Evolutionary conservation across 768 basidiomycete genomes (phyloP), one percentile per base, ranked within the genome.

Genomic region (Royoungia palumana): DNA sequence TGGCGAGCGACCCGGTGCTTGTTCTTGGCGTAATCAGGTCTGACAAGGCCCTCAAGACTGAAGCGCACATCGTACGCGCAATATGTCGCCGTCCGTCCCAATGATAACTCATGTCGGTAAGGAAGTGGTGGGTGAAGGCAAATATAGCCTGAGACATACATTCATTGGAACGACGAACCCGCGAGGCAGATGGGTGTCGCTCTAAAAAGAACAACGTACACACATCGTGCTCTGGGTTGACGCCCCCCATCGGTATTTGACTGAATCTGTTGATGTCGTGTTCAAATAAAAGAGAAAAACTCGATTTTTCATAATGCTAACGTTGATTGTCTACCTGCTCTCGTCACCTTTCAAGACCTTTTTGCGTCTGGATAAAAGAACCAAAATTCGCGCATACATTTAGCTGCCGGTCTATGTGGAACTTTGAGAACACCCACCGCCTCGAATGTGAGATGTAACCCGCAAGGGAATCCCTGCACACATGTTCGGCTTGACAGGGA

Each of bases 101-200:
- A 87, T 85, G 56, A 87, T 82, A 45, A 85, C 72, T 59, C 82
- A 87, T 5, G 75, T 73, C 0, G 77, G 78, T 0, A 67, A 64
- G 2, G 57, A 49, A 2, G 75, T 50, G 30, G 71, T 51, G 1
- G 57, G 65, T 11, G 76, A 69, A 8, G 82, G 76, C 21, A 75
- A 70, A 66, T 84, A 86, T n/a, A n/a, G n/a, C n/a, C n/a, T n/a
- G 4, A 83, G 84, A 60, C 85, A 85, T 5, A 83, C 84, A 56
- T 87, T 87, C 10, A 83, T 86, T 1, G 85, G 84, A 8, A 87
- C 85, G 34, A 87, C 85, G 81, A 53, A 79, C 75, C 82, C 84
- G 39, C 2, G 21, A n/a, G 21, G 25, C 12, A 20, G 27, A 32
- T 14, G 5, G 34, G 12, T 10, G 16, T 36, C 14, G 14, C 32